These are phyloP conservation scores for Fusarium nisikadoi DNA, from an alignment of 2,329 filamentous ascomycete species.

Conservation along the genomic window DNA sequence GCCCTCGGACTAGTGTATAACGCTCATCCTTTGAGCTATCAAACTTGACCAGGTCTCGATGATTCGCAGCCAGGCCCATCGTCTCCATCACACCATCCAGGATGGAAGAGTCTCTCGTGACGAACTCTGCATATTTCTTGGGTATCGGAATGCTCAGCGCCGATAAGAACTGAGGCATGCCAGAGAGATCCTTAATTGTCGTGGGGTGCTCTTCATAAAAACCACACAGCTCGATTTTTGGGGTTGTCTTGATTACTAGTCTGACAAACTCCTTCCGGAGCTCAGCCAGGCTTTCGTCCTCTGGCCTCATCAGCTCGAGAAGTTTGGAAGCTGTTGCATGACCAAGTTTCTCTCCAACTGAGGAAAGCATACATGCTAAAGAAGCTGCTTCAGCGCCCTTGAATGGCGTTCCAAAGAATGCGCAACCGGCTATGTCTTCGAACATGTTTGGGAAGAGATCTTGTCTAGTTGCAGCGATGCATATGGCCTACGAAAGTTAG, in stretches of 20 bases:
- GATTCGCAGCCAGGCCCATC: constrained; percentile 51
- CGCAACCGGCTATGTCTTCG: constrained; percentile 52
- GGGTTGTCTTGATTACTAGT: constrained; percentile 48
- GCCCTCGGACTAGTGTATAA: constrained; percentile 51
- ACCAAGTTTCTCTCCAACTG: constrained; percentile 48
- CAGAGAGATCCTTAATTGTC: constrained; percentile 50
- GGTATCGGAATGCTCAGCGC: constrained; percentile 42
- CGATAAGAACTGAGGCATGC: constrained; percentile 45
- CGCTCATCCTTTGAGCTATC: constrained; percentile 53
- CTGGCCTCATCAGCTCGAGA: constrained; percentile 54
- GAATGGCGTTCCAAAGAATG: constrained; percentile 57
- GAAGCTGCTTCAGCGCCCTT: constrained; percentile 51
- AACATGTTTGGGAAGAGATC: constrained; percentile 54
- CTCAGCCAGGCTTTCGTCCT: constrained; percentile 52
- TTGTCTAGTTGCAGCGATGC: constrained; percentile 48
- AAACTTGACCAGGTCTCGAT: constrained; percentile 56
- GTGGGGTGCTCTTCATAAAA: constrained; percentile 56
- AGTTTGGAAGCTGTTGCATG: constrained; percentile 50
- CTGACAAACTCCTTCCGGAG: constrained; percentile 54
- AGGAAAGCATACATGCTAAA: constrained; percentile 51
- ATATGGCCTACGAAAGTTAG: constrained; percentile 32
- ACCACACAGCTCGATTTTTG: constrained; percentile 51
- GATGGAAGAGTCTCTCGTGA: constrained; percentile 54
- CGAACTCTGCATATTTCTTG: constrained; percentile 51
- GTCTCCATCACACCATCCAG: constrained; percentile 49